Conservation (phyloP, 1,284 basidiomycete species). For the Omphalotus olearius region DNA sequence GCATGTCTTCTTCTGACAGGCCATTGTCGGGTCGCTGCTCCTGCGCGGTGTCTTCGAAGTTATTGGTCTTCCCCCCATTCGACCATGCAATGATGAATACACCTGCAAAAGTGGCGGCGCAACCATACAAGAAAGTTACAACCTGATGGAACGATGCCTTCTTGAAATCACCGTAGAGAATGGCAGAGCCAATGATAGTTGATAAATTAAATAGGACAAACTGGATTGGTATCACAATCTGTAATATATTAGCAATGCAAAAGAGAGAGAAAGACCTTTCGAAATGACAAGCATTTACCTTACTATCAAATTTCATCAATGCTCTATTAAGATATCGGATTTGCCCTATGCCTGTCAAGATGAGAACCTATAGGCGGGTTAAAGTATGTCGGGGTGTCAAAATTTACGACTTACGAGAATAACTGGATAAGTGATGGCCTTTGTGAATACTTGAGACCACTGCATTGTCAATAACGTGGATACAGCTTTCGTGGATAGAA, state of each 20-base stretch:
- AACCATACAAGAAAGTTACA: constrained; percentile 84
- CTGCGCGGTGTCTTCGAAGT: constrained; percentile 20
- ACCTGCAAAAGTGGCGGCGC: constrained; percentile 78
- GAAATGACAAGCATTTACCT: constrained; percentile 39
- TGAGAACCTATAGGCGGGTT: constrained; percentile 52
- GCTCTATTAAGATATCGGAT: constrained; percentile 90
- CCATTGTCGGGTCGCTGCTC: constrained; percentile 17
- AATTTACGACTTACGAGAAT: constrained; percentile 43
- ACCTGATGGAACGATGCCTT: constrained; percentile 77
- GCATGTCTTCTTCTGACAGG: constrained; percentile 17
- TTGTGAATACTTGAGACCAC: constrained; percentile 70
- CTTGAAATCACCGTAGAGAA: constrained; percentile 92
- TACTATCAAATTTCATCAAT: constrained; percentile 85
- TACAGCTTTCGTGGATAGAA: constrained; percentile 90
- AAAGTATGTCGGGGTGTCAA: not conserved
- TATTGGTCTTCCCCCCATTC: constrained; percentile 21
- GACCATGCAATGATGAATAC: constrained; percentile 80
- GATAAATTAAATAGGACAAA: constrained; percentile 89
- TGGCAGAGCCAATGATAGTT: constrained; percentile 89
- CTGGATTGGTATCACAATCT: constrained; percentile 91
- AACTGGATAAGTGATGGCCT: constrained; percentile 78
- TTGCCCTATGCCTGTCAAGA: constrained; percentile 83
- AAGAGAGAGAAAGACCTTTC: no score
- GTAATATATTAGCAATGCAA: constrained; percentile 3
- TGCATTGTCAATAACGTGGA: constrained; percentile 80